Percentiles rank a stretch among this genome's conserved stretches.
Evolutionary conservation across 2,329 filamentous ascomycete genomes (phyloP).

Genomic region (Pyricularia grisea): DNA sequence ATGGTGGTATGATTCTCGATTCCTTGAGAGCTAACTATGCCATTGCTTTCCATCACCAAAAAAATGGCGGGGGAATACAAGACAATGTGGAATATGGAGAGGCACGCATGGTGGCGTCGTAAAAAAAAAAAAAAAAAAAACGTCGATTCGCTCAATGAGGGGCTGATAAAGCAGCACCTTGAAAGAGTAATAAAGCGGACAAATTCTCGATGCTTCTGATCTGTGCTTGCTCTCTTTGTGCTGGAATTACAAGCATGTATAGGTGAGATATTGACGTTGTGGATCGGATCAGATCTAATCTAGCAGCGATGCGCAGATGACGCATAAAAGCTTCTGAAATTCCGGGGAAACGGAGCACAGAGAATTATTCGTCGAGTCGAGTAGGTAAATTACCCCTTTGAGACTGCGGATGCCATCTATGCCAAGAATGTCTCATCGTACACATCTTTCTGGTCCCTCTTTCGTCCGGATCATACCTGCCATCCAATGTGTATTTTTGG

Average conservation of each 20-base stretch:
- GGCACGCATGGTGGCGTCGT: neutral
- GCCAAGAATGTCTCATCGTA: no score
- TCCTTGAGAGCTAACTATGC: no score
- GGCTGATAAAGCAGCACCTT: no score
- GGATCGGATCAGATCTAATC: neutral
- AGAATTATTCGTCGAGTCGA: no score
- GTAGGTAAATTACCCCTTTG: no score
- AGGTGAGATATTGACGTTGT: neutral
- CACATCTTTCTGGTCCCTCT: no score
- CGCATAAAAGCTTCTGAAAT: neutral
- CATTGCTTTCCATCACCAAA: neutral
- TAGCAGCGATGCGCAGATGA: neutral
- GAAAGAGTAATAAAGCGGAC: no score
- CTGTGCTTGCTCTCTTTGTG: neutral
- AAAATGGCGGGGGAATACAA: neutral
- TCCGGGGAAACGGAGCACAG: neutral
- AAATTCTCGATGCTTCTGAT: neutral
- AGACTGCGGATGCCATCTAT: no score
- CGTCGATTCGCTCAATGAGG: neutral
- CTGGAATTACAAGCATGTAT: neutral
- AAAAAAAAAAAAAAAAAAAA: neutral
- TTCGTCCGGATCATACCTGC: no score
- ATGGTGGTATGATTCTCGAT: neutral
- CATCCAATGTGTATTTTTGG: neutral
- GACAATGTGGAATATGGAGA: neutral